phyloP scores from a whole-genome alignment of 2,329 filamentous ascomycete species.

The Aspergillus ochraceus region DNA sequence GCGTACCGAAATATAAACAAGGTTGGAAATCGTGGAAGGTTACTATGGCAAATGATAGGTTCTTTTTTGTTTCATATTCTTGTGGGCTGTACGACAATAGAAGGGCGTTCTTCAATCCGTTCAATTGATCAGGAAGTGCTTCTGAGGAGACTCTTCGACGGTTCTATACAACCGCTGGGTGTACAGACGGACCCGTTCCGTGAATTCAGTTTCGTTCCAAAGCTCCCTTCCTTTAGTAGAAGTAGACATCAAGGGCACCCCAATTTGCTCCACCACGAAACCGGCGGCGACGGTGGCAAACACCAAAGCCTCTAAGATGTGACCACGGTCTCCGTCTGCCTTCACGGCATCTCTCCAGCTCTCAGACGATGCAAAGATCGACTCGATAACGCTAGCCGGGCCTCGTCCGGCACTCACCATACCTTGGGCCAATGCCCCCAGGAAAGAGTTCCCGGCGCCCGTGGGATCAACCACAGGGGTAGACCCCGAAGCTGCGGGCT shows the following conservation, averaged over 20 bases:
- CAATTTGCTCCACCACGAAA: conserved; percentile 93
- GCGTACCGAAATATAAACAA: conserved; percentile 7
- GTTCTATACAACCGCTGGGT: conserved; percentile 42
- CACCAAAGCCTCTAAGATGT: conserved; percentile 65
- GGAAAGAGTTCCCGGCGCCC: conserved; percentile 88
- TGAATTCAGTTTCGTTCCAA: conserved; percentile 49
- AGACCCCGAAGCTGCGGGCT: conserved; percentile 30
- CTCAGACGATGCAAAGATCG: conserved; percentile 50
- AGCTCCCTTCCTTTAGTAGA: conserved; percentile 35
- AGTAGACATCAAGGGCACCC: conserved; percentile 60
- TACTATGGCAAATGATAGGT: conserved; percentile 25
- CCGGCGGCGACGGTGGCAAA: conserved; percentile 84
- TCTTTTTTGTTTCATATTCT: conserved; percentile 35
- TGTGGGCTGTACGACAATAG: conserved; percentile 40
- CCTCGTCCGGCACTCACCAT: conserved; percentile 46
- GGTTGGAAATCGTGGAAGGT: conserved; percentile 17
- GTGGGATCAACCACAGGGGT: conserved; percentile 79
- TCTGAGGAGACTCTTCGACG: conserved; percentile 39
- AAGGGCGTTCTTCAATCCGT: conserved; percentile 38
- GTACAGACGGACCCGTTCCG: conserved; percentile 46
- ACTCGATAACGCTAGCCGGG: conserved; percentile 31
- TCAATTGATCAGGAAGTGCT: conserved; percentile 38
- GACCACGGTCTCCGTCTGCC: conserved; percentile 49
- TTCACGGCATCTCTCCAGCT: conserved; percentile 47
- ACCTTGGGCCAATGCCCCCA: conserved; percentile 62